Evolutionary conservation across 306 rosid genomes (phyloP).

Genomic region (Trifolium fragiferum): DNA sequence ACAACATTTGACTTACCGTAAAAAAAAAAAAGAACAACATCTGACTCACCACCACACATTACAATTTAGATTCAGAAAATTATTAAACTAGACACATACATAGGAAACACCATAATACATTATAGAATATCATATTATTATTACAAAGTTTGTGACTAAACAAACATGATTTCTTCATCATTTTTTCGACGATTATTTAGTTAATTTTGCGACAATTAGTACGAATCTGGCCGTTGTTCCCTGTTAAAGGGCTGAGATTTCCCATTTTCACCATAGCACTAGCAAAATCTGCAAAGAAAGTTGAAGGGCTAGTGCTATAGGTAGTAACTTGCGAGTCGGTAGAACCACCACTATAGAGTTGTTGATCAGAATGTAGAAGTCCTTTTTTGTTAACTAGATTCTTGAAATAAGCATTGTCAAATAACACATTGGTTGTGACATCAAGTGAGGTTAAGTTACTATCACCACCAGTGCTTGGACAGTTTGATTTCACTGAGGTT

Average conservation of each 20-base stretch:
- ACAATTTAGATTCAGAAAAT: not conserved
- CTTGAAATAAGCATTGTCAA: conserved; percentile 66
- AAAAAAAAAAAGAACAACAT: too few species aligned
- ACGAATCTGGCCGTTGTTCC: conserved; percentile 64
- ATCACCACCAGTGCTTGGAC: conserved; percentile 57
- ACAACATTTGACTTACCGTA: not conserved
- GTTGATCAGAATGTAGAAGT: conserved; percentile 58
- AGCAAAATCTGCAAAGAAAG: conserved; percentile 62
- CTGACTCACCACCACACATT: not conserved
- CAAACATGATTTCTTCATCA: conserved; percentile 7
- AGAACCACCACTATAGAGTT: conserved; percentile 54
- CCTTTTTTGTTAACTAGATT: conserved; percentile 54
- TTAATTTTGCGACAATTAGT: conserved; percentile 57
- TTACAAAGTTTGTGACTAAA: conserved; percentile 12
- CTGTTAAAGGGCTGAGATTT: conserved; percentile 63
- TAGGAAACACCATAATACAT: not conserved
- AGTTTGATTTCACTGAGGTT: conserved; percentile 56
- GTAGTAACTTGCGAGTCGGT: conserved; percentile 50
- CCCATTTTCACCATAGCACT: conserved; percentile 76
- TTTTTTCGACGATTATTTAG: conserved; percentile 26
- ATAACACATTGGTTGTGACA: conserved; percentile 51
- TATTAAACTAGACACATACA: not conserved
- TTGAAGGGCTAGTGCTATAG: conserved; percentile 44
- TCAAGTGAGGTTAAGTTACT: conserved; percentile 65
- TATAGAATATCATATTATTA: not conserved